Conservation (phyloP, 2,329 filamentous ascomycete genomes). For the Ophiostoma angusticollis region DNA sequence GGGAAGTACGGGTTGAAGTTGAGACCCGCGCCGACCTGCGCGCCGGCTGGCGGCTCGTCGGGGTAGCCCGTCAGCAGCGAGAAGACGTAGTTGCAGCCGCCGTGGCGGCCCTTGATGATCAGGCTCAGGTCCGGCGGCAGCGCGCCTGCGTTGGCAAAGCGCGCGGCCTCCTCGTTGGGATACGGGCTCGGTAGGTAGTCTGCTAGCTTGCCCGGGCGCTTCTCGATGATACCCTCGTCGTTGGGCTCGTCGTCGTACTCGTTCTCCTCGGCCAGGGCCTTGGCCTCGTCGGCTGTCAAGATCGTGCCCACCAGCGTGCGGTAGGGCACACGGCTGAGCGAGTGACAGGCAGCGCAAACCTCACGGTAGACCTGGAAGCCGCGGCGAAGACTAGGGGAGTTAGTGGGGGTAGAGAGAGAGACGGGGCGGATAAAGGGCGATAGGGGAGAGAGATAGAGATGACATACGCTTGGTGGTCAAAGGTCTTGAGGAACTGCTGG, state of each 20-base stretch:
- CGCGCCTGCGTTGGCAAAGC: conserved; percentile 96
- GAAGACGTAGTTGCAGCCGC: conserved; percentile 98
- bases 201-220: conserved; percentile 95
- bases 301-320: conserved; percentile 79
- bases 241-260: conserved; percentile 98
- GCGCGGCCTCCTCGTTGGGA: conserved; percentile 98
- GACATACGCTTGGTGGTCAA: conserved; percentile 89
- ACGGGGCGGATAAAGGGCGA: too few species aligned
- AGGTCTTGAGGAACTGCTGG: conserved; percentile 82
- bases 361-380: conserved; percentile 99
- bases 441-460: conserved; percentile 33
- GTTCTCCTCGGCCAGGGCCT: conserved; percentile 92
- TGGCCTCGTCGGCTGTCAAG: conserved; percentile 96
- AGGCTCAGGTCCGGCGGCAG: conserved; percentile 93
- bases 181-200: conserved; percentile 93
- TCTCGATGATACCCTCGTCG: conserved; percentile 94
- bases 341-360: conserved; percentile 97
- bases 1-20: conserved; percentile 99
- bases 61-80: conserved; percentile 92
- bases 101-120: conserved; percentile 95
- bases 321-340: conserved; percentile 86
- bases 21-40: conserved; percentile 70
- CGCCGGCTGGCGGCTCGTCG: conserved; percentile 86
- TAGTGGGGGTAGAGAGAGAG: too few species aligned
- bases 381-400: conserved; percentile 63